Evolutionary conservation across 345 rosid genomes (phyloP), one percentile per base, ranked within the genome.

Genomic region (Boechera divaricarpa): DNA sequence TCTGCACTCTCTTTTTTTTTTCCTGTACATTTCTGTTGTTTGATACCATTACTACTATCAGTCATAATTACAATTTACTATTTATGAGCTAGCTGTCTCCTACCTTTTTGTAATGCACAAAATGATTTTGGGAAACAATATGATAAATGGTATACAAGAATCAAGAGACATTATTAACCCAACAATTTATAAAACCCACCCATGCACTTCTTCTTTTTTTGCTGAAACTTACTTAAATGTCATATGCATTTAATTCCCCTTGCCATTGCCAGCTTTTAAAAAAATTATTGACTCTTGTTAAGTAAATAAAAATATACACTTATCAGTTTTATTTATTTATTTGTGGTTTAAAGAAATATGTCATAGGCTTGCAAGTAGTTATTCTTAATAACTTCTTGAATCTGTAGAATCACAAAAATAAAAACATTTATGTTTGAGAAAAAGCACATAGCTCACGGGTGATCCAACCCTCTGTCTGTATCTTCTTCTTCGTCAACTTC

Each of bases 401-500:
- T 47, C 15, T 52, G 11, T 3, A 6, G 28, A 31, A 18, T 68
- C 38, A 42, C 11, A 60, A 57, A 10, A 61, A 38, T 5, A 7
- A 38, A 39, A 61, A 3, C 35, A 69, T 44, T 26, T 62, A 33
- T 16, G 63, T 33, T 9, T 38, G 53, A 47, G 74, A 58, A 38
- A 65, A 67, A 38, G 26, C 73, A 63, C 66, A 35, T 10, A 58
- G 67, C 36, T 77, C 80, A 77, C 76, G 80, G 80, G 80, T 55
- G 60, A 55, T 70, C 52, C 59, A 45, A 70, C 33, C 10, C 42
- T 60, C 69, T 76, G 73, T 42, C 68, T 63, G 60, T 70, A 54
- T 77, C 72, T 77, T 77, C 72, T 77, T 77, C 76, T 77, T 70
- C 51, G 59, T 77, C 71, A 36, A 10, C 76, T 63, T 77, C 70